Evolutionary conservation across 179 eudicot species (phyloP), one percentile per base, ranked within the genome.

Genomic region (Sideroxylon spinosum): DNA sequence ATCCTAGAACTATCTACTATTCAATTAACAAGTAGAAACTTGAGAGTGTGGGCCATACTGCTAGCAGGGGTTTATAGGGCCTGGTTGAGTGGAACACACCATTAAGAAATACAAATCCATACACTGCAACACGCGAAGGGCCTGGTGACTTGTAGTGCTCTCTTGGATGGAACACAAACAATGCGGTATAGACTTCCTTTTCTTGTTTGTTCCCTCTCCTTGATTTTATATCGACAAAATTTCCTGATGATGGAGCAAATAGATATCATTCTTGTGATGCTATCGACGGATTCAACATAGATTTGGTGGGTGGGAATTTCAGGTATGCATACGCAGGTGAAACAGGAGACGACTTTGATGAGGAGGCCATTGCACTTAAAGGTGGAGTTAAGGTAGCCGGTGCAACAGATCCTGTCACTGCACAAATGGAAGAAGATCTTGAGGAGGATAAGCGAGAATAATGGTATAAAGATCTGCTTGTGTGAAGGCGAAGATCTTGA

Each of bases 401-500:
- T 76, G 74, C 92, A 67, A 71, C 89, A 5, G 97, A 93, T 76
- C 90, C 81, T 76, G 90, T 85, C 19, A 80, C 83, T n/a, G 90
- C 84, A 72, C 80, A 37, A 37, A 37, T 86, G 16, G 81, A 87
- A 63, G 98, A 88, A 68, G 97, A 90, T 69, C 81, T 92, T 26
- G 97, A 90, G 82, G 98, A 93, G 83, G 94, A 92, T 74, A 93
- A 93, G 76, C 85, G 94, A 57, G 94, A 93, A 82, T 93, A 84
- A 53, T 7, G 44, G 37, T 19, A 23, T 52, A 0, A 16, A 7
- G n/a, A 48, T 28, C 12, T 80, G 66, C 68, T 56, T 68, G 61
- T 74, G 82, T 55, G 44, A 65, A 59, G 64, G 73, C 22, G 72
- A 52, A 73, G n/a, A n/a, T n/a, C n/a, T n/a, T 26, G 97, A 90